Evolutionary conservation across 2,329 filamentous ascomycete genomes (phyloP).

Genomic region (Paradendryphiella salina): DNA sequence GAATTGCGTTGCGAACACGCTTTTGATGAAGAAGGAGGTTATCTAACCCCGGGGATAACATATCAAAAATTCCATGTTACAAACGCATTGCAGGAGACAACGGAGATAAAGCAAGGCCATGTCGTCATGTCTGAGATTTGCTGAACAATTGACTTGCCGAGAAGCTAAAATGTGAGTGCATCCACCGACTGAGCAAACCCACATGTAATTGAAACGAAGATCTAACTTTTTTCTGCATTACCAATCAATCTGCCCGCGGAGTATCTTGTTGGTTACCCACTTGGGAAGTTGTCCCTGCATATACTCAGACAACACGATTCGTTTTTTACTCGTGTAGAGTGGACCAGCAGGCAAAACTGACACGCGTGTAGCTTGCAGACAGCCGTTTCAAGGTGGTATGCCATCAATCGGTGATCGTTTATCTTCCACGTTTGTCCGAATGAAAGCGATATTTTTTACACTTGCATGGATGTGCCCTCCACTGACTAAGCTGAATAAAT

Average conservation of each 20-base stretch:
- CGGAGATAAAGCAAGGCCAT: constrained; percentile 19
- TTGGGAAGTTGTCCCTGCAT: constrained; percentile 8
- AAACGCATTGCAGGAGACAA: constrained; percentile 17
- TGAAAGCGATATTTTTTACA: background rate
- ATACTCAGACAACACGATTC: constrained; percentile 6
- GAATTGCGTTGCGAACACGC: background rate
- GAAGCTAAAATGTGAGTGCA: constrained; percentile 7
- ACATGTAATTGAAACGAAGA: background rate
- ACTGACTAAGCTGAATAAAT: background rate
- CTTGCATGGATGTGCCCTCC: background rate
- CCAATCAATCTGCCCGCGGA: constrained; percentile 4
- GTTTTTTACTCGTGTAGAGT: background rate
- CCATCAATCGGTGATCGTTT: background rate
- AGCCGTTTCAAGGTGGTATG: background rate
- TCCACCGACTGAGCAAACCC: background rate
- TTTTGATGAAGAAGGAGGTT: background rate
- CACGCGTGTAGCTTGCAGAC: background rate
- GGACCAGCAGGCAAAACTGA: background rate
- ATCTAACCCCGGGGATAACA: constrained; percentile 1
- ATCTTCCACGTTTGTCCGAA: background rate
- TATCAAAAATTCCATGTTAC: constrained; percentile 8
- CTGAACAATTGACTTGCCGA: constrained; percentile 10
- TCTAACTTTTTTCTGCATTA: constrained; percentile 7
- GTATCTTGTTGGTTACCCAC: background rate
- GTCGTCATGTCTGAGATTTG: constrained; percentile 20